These are phyloP conservation scores for Nemania abortiva DNA, from an alignment of 2,329 filamentous ascomycete genomes.

Conservation along the genomic window DNA sequence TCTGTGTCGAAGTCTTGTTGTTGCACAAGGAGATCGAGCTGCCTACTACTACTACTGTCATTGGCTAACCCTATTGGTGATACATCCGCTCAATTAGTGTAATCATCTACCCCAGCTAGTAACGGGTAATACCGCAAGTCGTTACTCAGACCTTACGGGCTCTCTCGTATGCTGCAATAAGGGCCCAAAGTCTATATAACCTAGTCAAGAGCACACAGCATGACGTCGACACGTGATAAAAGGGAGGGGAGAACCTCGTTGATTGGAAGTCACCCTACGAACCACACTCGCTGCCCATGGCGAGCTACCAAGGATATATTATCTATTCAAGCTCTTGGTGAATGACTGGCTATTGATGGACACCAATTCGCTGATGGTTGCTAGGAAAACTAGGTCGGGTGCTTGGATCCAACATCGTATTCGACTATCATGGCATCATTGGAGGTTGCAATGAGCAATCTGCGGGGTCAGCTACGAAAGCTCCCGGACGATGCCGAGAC, in stretches of 20 bases:
- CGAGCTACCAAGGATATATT: constrained; percentile 30
- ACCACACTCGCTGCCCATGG: constrained; percentile 17
- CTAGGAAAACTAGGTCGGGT: not conserved
- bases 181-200: not conserved
- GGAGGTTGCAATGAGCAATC: constrained; percentile 36
- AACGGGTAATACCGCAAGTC: not conserved
- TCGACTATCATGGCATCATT: constrained; percentile 38
- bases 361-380: constrained; percentile 1
- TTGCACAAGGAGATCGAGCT: no score
- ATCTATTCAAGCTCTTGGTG: constrained; percentile 2
- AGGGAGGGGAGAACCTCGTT: not conserved
- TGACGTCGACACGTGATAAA: not conserved
- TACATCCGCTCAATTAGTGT: no score
- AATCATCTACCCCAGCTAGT: not conserved
- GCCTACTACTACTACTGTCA: no score
- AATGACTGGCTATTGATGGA: constrained; percentile 11
- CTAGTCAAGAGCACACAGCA: not conserved
- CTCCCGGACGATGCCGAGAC: not conserved
- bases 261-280: constrained; percentile 8
- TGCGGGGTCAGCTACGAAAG: constrained; percentile 33
- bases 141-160: no score
- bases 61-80: no score
- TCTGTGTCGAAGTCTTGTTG: no score
- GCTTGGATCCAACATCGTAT: not conserved
- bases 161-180: not conserved